Base-by-base conservation (phyloP, 371 early-diverging fungal species). In the Mortierella sp. region DNA sequence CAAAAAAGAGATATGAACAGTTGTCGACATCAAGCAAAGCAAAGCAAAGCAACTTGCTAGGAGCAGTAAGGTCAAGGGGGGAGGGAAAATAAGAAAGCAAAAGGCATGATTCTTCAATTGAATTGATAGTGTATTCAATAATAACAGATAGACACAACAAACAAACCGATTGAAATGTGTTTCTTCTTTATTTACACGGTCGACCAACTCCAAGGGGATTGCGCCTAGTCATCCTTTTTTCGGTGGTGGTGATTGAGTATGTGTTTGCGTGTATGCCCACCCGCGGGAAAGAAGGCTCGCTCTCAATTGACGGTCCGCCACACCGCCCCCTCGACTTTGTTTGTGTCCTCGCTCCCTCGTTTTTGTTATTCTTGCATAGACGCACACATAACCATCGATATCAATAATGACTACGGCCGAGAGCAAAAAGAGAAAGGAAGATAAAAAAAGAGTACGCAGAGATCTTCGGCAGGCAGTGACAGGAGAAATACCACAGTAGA, bases 51-150 rank as follows among this genome's bases (percentile, higher is more conserved):
- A 26, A 53, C 29, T 53, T 5, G 31, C 55, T n/a, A n/a, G n/a
- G n/a, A n/a, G n/a, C n/a, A n/a, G n/a, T n/a, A n/a, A n/a, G n/a
- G n/a, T n/a, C n/a, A n/a, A n/a, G n/a, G n/a, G n/a, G n/a, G n/a
- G n/a, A n/a, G n/a, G n/a, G n/a, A n/a, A n/a, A n/a, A n/a, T n/a
- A n/a, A n/a, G n/a, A n/a, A n/a, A n/a, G n/a, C n/a, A n/a, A n/a
- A n/a, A n/a, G n/a, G n/a, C n/a, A 58, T 58, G 58, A 58, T 58
- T 16, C 19, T 58, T n/a, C 19, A 58, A 58, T 34, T 34, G 58
- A 58, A 8, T 58, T 9, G 58, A 58, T n/a, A n/a, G n/a, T n/a
- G n/a, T n/a, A n/a, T 31, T 58, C 58, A 58, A 58, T 58, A 34
- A 7, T 31, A 29, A 55, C 29, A 13, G 13, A 58, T 31, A 16